A percentile compares a stretch with the other conserved stretches of the same genome.
phyloP scores from a whole-genome alignment of 1,284 basidiomycete species.

The Fomitopsis pinicola region DNA sequence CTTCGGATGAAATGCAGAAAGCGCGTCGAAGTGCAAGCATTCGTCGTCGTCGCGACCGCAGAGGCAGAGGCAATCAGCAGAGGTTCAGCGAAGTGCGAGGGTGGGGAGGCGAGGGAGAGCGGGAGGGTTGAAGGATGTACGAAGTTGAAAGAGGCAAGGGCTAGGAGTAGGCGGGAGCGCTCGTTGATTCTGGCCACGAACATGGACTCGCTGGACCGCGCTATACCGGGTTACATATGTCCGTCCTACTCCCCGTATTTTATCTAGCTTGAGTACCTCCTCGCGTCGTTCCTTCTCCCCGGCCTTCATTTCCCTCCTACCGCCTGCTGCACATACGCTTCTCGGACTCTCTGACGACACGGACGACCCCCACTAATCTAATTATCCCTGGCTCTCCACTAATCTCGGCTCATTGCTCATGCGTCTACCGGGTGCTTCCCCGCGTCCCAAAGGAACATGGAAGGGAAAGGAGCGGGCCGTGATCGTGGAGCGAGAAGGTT shows the following conservation, averaged over 20 bases:
- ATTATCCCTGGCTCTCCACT: not conserved
- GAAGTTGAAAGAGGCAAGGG: no score
- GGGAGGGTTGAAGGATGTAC: no score
- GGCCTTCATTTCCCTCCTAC: not conserved
- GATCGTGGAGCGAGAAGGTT: slow-evolving; percentile 25
- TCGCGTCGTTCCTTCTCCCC: not conserved
- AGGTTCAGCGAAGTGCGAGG: no score
- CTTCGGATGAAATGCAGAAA: no score
- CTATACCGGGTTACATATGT: not conserved
- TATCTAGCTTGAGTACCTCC: not conserved
- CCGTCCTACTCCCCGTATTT: not conserved
- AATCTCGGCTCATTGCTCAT: not conserved
- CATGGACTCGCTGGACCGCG: not conserved
- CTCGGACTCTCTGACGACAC: not conserved
- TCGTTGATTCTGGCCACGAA: no score
- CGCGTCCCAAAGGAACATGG: slow-evolving; percentile 6
- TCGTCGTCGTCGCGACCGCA: no score
- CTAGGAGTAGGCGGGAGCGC: no score
- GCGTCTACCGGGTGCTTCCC: not conserved
- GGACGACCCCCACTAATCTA: not conserved
- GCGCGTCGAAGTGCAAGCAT: no score
- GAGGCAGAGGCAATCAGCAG: no score
- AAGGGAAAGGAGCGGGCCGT: slow-evolving; percentile 14
- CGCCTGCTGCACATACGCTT: not conserved
- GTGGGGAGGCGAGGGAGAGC: no score